A percentile compares a stretch with the other conserved stretches of the same genome.
These are phyloP conservation scores for Boechera retrofracta DNA, from an alignment of 345 rosid species.

Conservation along the genomic window DNA sequence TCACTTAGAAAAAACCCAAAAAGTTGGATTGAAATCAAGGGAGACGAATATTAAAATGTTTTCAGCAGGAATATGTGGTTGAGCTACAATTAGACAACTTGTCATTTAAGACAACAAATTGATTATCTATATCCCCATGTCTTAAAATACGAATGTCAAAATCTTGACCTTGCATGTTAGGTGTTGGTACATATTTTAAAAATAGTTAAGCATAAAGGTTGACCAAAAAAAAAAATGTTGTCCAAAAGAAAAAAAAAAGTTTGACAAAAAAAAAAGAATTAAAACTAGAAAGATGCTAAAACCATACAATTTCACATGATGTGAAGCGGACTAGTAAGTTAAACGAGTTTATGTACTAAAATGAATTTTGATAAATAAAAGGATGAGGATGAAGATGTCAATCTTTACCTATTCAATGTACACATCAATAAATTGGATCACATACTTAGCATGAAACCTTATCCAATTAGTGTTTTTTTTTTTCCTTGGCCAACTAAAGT, in stretches of 20 bases:
- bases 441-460: conserved; percentile 42
- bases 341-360: not conserved
- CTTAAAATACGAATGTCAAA: conserved; percentile 22
- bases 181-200: not conserved
- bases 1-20: not conserved
- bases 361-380: not conserved
- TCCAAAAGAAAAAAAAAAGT: too few relatives aligned
- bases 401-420: conserved; percentile 41
- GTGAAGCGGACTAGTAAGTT: conserved; percentile 4
- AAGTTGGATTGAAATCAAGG: not conserved
- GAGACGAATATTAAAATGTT: not conserved
- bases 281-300: conserved; percentile 5
- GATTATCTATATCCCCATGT: conserved; percentile 12
- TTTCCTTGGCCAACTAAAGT: conserved; percentile 36
- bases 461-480: conserved; percentile 24
- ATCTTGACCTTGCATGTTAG: conserved; percentile 27
- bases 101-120: conserved; percentile 14
- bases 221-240: not conserved
- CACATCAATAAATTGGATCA: conserved; percentile 33
- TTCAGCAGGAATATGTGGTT: not conserved
- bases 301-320: conserved; percentile 34
- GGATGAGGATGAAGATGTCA: conserved; percentile 40
- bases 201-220: conserved; percentile 12
- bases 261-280: not conserved
- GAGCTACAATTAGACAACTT: conserved; percentile 20